A percentile compares a stretch with the other conserved stretches of the same genome.
phyloP scores from a whole-genome alignment of 768 basidiomycete genomes.

The Phlebiopsis gigantea region DNA sequence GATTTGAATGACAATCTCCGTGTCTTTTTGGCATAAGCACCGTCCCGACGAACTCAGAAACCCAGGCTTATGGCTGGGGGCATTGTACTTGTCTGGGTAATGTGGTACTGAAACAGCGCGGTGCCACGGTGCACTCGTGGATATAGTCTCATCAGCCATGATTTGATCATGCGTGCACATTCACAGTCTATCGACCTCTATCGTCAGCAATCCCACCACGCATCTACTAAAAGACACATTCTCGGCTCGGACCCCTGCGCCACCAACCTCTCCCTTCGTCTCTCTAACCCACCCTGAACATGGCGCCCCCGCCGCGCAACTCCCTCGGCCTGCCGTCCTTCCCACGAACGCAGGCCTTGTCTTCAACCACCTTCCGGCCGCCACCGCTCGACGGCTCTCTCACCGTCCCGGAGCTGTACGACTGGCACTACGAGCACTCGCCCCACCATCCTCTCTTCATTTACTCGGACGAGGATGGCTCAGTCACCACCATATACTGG shows the following conservation, averaged over 20 bases:
- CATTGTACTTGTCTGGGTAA: constrained; percentile 5
- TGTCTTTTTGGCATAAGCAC: background rate
- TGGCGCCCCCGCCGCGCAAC: background rate
- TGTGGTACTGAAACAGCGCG: background rate
- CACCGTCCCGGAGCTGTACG: constrained; percentile 28
- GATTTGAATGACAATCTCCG: background rate
- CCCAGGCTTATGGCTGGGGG: background rate
- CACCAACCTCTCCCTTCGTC: background rate
- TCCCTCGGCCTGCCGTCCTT: constrained; percentile 11
- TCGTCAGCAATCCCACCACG: constrained; percentile 1
- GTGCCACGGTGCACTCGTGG: background rate
- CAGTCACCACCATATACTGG: constrained; percentile 13
- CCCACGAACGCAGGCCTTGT: constrained; percentile 20
- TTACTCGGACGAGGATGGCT: constrained; percentile 17
- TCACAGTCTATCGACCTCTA: constrained; percentile 2
- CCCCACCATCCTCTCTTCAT: constrained; percentile 28
- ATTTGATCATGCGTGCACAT: constrained; percentile 3
- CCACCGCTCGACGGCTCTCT: constrained; percentile 31
- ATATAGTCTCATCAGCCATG: constrained; percentile 5
- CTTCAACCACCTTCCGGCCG: constrained; percentile 23
- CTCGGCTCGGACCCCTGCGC: background rate
- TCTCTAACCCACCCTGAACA: background rate
- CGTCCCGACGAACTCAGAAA: background rate
- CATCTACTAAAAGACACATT: background rate
- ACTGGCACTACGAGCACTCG: constrained; percentile 27